Evolutionary conservation across 106 monocot genomes (phyloP).

Genomic region (Dendrobium huoshanense): DNA sequence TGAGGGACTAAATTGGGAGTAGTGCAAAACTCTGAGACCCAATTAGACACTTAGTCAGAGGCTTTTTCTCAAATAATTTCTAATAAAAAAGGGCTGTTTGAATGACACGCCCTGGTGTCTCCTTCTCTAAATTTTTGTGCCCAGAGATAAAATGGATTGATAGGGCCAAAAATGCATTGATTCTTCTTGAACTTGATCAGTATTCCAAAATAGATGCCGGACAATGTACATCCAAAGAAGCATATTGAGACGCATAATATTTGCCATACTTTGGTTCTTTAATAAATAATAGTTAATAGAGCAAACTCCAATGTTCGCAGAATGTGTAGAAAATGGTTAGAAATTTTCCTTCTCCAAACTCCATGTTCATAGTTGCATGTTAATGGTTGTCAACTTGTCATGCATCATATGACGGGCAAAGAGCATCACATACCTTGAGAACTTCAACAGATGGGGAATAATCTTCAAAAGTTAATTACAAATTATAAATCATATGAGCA

Average conservation of each 20-base stretch:
- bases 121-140: too few relatives aligned
- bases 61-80: not conserved
- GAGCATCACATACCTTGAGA: not conserved
- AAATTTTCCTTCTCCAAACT: not conserved
- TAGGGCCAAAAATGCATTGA: not conserved
- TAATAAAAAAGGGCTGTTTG: not conserved
- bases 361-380: not conserved
- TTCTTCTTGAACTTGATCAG: not conserved
- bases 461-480: not conserved
- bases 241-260: not conserved
- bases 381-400: not conserved
- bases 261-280: not conserved
- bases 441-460: not conserved
- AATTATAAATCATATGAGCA: too few relatives aligned
- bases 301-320: not conserved
- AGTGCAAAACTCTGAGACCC: too few relatives aligned
- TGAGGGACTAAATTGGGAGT: too few relatives aligned
- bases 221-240: not conserved
- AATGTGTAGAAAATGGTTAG: not conserved
- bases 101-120: not conserved
- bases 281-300: not conserved
- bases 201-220: not conserved
- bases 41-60: too few relatives aligned
- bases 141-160: too few relatives aligned
- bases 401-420: not conserved